These are phyloP conservation scores for Zygoascus bituminiphila DNA, from an alignment of 805 yeast genomes.

Conservation along the genomic window DNA sequence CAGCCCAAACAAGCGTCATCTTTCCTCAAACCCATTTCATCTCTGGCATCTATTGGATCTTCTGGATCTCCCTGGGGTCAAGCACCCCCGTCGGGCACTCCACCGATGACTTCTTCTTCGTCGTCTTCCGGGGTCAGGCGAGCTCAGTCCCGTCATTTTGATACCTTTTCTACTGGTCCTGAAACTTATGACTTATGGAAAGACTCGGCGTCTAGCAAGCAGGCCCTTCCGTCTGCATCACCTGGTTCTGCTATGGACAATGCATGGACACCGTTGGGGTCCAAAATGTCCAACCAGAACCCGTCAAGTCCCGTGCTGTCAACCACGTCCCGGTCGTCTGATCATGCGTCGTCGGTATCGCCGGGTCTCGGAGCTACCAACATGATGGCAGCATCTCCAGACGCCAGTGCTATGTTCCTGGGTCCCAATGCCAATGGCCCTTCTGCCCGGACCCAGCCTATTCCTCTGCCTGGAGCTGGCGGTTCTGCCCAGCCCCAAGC, in stretches of 20 bases:
- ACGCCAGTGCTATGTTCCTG: neutral
- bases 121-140: conserved; percentile 9
- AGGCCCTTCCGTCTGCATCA: neutral
- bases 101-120: neutral
- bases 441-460: neutral
- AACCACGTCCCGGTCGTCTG: conserved; percentile 1
- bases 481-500: neutral
- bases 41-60: neutral
- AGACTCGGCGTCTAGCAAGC: neutral
- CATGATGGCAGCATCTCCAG: neutral
- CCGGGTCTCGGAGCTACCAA: conserved; percentile 3
- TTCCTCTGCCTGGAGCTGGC: neutral
- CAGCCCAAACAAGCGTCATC: neutral
- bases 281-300: neutral
- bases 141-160: conserved; percentile 21
- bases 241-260: neutral
- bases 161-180: conserved; percentile 9
- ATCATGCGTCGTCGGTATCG: conserved; percentile 1
- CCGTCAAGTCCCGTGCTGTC: conserved; percentile 4
- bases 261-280: neutral
- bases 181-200: conserved; percentile 4
- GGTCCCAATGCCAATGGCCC: neutral
- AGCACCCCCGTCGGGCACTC: neutral
- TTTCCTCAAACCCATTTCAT: neutral
- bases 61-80: neutral